Conservation (phyloP, 768 basidiomycete species). For the Suillus paluster region DNA sequence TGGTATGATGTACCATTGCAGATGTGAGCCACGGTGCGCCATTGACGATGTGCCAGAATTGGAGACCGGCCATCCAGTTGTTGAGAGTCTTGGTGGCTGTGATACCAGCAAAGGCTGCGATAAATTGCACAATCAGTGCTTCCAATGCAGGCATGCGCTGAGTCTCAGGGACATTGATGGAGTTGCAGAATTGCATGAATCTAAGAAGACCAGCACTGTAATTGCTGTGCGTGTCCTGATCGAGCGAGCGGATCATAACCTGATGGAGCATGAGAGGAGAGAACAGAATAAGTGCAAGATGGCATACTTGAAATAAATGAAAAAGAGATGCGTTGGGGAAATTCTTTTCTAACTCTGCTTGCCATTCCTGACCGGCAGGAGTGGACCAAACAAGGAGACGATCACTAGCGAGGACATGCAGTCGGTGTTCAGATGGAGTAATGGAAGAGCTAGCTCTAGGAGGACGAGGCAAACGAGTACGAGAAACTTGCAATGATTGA, state of each 20-base stretch:
- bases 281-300: too few relatives aligned
- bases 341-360: too few relatives aligned
- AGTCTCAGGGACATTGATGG: constrained; percentile 32
- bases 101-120: constrained; percentile 19
- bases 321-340: too few relatives aligned
- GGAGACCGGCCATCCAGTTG: constrained; percentile 40
- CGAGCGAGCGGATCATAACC: constrained; percentile 18
- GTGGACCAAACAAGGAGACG: constrained; percentile 22
- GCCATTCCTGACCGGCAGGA: constrained; percentile 21
- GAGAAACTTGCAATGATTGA: too few relatives aligned
- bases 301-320: too few relatives aligned
- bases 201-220: constrained; percentile 33
- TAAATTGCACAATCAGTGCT: constrained; percentile 37
- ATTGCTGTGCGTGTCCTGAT: constrained; percentile 19
- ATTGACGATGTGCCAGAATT: constrained; percentile 37
- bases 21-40: not conserved
- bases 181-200: constrained; percentile 44
- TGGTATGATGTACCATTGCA: not conserved
- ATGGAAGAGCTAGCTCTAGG: too few relatives aligned
- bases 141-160: constrained; percentile 15
- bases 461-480: too few relatives aligned
- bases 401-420: constrained; percentile 13
- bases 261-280: not conserved
- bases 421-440: constrained; percentile 3
- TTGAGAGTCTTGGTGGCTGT: constrained; percentile 27